Base-by-base conservation (phyloP, 805 yeast genomes). In the Starmerella sirachaensis region DNA sequence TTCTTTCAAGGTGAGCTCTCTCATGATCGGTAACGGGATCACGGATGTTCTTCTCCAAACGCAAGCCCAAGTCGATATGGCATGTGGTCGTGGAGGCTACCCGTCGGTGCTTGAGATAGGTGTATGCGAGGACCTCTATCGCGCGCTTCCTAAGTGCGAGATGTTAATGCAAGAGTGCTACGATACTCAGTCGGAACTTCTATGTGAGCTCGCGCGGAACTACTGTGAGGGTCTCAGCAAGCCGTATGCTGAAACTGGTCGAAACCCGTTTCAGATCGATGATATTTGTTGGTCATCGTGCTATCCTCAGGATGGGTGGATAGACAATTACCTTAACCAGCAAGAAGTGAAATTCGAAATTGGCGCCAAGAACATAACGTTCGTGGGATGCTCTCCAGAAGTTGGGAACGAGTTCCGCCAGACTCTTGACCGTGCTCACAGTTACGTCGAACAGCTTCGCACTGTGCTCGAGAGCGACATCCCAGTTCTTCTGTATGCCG, bases 381-480 rank as follows among this genome's bases (percentile, higher is more conserved):
- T 43, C 43, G 13, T 43, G 43, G 37, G 83, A 76, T 83, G 94
- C 64, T 78, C 76, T 63, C 71, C 72, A 51, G 80, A 76, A 44
- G 75, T 86, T 45, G 75, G 76, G 67, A 72, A 78, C 58, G 76
- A 81, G 66, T 86, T 88, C 60, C 54, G 82, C 47, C 74, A 83
- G 51, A 76, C 83, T 14, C 95, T 95, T 47, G 97, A 86, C 63
- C 82, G 93, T 82, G 77, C 81, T 78, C 79, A 79, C 60, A 94
- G 94, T 18, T 83, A 76, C 68, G 86, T 83, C 57, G 44, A 41
- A 29, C 73, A 72, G 36, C 81, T 88, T 30, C 66, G 76, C 19
- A 74, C 73, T 33, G 60, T 84, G 42, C 69, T 86, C 50, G 84
- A 83, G 47, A 76, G 67, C 38, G 76, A 67, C 13, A 53, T 85